These are phyloP conservation scores for Talaromyces ruber DNA, from an alignment of 495 filamentous ascomycete species.

Conservation along the genomic window DNA sequence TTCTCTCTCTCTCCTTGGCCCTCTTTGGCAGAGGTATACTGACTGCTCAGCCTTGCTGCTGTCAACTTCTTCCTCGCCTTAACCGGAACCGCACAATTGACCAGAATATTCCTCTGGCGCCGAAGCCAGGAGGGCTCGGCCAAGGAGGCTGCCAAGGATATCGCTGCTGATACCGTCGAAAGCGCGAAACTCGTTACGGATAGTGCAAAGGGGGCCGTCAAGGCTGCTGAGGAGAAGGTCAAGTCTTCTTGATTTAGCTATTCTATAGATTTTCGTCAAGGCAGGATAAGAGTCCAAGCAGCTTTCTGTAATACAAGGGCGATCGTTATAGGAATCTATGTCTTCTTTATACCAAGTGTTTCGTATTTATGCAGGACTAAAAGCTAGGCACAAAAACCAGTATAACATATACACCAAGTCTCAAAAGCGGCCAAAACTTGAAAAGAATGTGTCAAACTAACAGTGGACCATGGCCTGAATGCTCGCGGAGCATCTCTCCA, in stretches of 20 bases:
- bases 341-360: neutral
- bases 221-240: constrained; percentile 24
- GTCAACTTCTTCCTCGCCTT: constrained; percentile 97
- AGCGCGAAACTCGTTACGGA: constrained; percentile 17
- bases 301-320: neutral
- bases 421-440: neutral
- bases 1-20: neutral
- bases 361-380: neutral
- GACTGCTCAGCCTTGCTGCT: constrained; percentile 59
- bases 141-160: constrained; percentile 37
- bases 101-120: constrained; percentile 65
- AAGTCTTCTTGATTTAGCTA: neutral
- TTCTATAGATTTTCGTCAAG: neutral
- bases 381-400: neutral
- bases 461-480: neutral
- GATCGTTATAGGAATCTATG: neutral
- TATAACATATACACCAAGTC: neutral
- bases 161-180: constrained; percentile 39
- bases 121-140: constrained; percentile 43
- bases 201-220: constrained; percentile 17
- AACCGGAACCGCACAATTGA: constrained; percentile 75
- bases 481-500: neutral
- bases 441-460: neutral
- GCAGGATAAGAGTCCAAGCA: neutral
- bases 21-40: constrained; percentile 1